These are phyloP conservation scores for Cryptococcus sp. DNA, from an alignment of 1,284 basidiomycete genomes.

Conservation along the genomic window DNA sequence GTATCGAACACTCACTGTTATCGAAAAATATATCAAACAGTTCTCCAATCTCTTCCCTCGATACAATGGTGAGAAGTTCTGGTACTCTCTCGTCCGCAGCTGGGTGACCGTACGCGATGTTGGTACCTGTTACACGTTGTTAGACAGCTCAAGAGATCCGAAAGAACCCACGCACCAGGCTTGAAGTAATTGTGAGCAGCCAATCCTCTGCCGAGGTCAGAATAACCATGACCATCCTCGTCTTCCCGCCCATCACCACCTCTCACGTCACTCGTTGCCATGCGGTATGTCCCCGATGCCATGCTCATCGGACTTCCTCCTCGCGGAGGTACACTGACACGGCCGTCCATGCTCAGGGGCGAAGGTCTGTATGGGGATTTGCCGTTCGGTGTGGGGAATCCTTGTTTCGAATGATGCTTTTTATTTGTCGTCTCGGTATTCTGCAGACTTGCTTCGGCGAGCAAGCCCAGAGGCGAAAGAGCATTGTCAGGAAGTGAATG, in stretches of 20 bases:
- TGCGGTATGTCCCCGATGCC: constrained; percentile 19
- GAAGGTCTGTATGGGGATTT: constrained; percentile 33
- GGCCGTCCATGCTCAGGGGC: constrained; percentile 24
- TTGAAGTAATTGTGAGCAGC: constrained; percentile 93
- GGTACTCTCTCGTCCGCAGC: constrained; percentile 54
- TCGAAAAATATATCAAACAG: constrained; percentile 84
- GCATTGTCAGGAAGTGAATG: constrained; percentile 88
- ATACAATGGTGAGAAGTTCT: constrained; percentile 82
- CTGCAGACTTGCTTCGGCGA: constrained; percentile 87
- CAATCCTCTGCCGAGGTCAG: constrained; percentile 55
- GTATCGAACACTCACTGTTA: constrained; percentile 33
- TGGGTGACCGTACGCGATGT: neutral
- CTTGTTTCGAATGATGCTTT: constrained; percentile 9
- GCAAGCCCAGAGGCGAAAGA: constrained; percentile 82
- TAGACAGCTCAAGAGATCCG: neutral
- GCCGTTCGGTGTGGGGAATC: constrained; percentile 17
- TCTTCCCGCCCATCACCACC: constrained; percentile 29
- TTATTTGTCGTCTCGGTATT: constrained; percentile 61
- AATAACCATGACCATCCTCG: constrained; percentile 10
- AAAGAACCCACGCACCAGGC: constrained; percentile 62
- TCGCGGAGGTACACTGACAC: neutral
- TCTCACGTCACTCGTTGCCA: constrained; percentile 43
- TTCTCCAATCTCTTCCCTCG: constrained; percentile 79
- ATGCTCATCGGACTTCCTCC: constrained; percentile 11
- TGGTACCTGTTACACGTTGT: neutral